Evolutionary conservation across 202 grass and related monocot genomes (phyloP), one percentile per base, ranked within the genome.

Genomic region (Schoenoplectus triqueter): DNA sequence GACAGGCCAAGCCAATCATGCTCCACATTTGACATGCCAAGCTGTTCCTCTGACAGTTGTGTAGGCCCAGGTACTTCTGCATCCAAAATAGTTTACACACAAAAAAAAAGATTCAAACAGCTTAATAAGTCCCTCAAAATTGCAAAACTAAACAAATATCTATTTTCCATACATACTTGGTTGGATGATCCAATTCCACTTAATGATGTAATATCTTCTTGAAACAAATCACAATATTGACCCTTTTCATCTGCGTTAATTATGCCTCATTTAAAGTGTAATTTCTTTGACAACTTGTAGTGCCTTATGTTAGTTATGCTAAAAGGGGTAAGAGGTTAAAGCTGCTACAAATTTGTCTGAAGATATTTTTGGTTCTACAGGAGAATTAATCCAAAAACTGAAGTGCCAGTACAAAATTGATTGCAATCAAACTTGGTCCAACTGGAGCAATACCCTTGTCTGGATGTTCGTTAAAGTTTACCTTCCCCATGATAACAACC

Each of bases 1-100:
- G 84, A 86, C 40, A 84, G 81, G 60, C 80, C 78, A 79, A 89
- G 88, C 88, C 88, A 93, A 83, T 86, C 75, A 84, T 83, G 80
- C 61, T 87, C 57, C 44, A 86, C 82, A 84, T 85, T 86, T 49
- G 89, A 50, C 20, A 89, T 80, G 70, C 87, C 69, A 22, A 90
- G 39, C 19, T 88, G 85, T 70, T 89, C 88, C 60, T 88, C 81
- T 48, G 89, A 85, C 74, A 17, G 66, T 70, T 89, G 84, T 14
- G 85, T 62, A 86, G 86, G 81, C 66, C 82, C 86, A 11, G 86
- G 48, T 40, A 86, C 59, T 77, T 88, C 91, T 85, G 81, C 76
- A 77, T 77, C 6, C 73, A 90, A 86, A 51, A 78, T 82, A 41
- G 11, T 57, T 57, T 31, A 31, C 31, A 31, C 31, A 31, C 84